These are phyloP conservation scores for Cucurbita pepo DNA, from an alignment of 306 rosid species.

Conservation along the genomic window DNA sequence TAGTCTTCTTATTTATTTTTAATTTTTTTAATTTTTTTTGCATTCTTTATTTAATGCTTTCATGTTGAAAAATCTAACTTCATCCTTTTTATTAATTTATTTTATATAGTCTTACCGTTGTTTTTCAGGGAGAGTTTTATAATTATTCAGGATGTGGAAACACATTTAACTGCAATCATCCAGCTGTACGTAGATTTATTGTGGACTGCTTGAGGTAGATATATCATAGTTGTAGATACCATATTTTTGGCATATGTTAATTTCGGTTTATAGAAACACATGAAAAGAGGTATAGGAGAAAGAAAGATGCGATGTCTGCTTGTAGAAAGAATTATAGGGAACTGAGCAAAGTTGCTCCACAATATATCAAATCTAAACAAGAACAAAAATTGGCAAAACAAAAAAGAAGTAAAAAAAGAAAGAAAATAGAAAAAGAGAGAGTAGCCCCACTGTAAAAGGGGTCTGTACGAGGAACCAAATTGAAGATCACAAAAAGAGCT, in stretches of 20 bases:
- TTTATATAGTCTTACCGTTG: not conserved
- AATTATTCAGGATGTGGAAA: constrained; percentile 97
- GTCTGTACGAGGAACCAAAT: not conserved
- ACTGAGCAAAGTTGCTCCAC: not conserved
- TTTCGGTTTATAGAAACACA: not conserved
- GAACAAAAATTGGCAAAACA: not conserved
- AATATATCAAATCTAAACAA: not conserved
- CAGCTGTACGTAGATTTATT: constrained; percentile 70
- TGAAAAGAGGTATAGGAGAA: not conserved
- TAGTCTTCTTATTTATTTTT: not conserved
- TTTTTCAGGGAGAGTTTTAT: constrained; percentile 80
- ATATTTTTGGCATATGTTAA: not conserved
- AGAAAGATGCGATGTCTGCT: not conserved
- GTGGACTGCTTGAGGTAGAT: constrained; percentile 84
- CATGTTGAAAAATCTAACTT: not conserved
- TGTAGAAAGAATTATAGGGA: not conserved
- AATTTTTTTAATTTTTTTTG: accelerated
- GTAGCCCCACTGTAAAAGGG: not conserved
- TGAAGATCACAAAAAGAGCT: not conserved
- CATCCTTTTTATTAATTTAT: not conserved
- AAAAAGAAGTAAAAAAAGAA: not conserved
- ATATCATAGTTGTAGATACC: not conserved
- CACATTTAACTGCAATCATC: constrained; percentile 96
- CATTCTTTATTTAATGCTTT: not conserved
- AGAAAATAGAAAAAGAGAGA: not conserved